A percentile compares a stretch with the other conserved stretches of the same genome.
phyloP scores from a whole-genome alignment of 306 rosid genomes.

The Citrullus mucosospermus region DNA sequence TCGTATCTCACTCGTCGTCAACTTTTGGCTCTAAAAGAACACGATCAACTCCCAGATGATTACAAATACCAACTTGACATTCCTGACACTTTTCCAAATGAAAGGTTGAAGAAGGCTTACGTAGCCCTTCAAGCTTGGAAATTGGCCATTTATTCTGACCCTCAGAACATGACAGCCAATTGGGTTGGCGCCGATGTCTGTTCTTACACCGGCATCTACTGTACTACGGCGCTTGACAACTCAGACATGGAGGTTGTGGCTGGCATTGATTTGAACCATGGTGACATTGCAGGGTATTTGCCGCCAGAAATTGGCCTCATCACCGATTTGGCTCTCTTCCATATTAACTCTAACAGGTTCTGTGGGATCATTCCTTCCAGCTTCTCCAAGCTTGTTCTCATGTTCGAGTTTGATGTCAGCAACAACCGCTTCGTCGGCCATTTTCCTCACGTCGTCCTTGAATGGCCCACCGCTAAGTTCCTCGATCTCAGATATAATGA shows the following conservation, averaged over 20 bases:
- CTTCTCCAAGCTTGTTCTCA: not conserved
- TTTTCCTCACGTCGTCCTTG: not conserved
- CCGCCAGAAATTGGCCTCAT: not conserved
- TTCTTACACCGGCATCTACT: not conserved
- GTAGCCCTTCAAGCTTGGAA: constrained; percentile 6
- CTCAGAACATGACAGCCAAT: not conserved
- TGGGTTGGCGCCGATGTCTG: constrained; percentile 7
- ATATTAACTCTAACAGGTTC: constrained; percentile 4
- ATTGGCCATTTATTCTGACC: not conserved
- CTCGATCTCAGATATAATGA: constrained; percentile 2
- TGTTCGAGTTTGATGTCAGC: constrained; percentile 6
- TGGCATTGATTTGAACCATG: constrained; percentile 9
- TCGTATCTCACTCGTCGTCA: not conserved
- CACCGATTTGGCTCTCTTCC: constrained; percentile 1
- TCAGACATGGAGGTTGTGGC: not conserved
- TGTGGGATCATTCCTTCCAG: not conserved
- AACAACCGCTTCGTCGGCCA: constrained; percentile 6
- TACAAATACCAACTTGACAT: not conserved
- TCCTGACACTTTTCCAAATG: not conserved
- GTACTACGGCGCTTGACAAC: not conserved
- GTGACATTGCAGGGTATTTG: constrained; percentile 8
- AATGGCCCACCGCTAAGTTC: not conserved
- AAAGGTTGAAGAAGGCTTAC: not conserved
- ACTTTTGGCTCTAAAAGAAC: not conserved
- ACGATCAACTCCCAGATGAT: not conserved